Base-by-base conservation (phyloP, 495 filamentous ascomycete genomes). In the Astrothelium subdiscretum region DNA sequence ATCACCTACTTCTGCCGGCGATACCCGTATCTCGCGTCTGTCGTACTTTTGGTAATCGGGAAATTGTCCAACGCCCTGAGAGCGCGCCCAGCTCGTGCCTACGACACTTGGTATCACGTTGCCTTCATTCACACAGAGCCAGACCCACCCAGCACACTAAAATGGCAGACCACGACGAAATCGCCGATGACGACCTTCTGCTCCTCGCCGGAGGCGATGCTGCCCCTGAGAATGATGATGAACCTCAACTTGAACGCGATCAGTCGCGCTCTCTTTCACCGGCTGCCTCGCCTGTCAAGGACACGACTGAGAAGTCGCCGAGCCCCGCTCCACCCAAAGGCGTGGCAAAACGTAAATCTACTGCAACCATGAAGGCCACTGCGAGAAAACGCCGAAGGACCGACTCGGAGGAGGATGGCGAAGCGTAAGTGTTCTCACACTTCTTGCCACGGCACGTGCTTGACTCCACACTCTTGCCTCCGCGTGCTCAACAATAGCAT, bases 361-460 rank as follows among this genome's bases (percentile, higher is more conserved):
- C 65, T 15, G 72, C 67, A 32, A 27, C 29, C 27, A 29, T 29
- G 32, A 74, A 78, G 76, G 70, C 67, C 72, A 75, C 32, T 68
- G 69, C 63, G 68, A 73, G 31, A 70, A 71, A 72, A 75, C 65
- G 70, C 64, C 72, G 69, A 62, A 80, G 77, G 52, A 80, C 85
- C 69, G 86, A 90, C 57, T 83, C 81, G 52, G 88, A 88, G 58
- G 86, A 87, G 63, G 84, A 95, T 72, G 90, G 88, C 67, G 89
- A 95, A 79, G 80, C 89, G 91, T 95, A 79, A 84, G 90, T 85
- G 58, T 60, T 27, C 52, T 52, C 20, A 48, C 60, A 40, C 22
- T 64, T 6, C 58, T 35, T 43, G 22, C 43, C 13, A 29, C 24
- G 6, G 48, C 48, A 54, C 48, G 48, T 54, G 48, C 48, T 29